Evolutionary conservation across 2,329 filamentous ascomycete species (phyloP), one percentile per base, ranked within the genome.

Genomic region (Nothopassalora personata): DNA sequence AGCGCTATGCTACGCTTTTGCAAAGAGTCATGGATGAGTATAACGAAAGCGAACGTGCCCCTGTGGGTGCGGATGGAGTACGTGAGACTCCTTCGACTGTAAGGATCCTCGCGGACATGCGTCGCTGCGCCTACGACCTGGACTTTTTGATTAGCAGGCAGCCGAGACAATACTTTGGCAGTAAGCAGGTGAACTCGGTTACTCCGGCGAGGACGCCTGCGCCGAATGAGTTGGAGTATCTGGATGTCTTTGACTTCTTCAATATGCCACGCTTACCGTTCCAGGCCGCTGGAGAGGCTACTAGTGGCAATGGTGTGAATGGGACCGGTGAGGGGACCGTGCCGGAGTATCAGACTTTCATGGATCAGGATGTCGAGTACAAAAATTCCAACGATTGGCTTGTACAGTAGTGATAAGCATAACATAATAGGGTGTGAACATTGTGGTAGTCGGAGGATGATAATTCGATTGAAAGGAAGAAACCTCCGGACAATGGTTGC

Each of bases 201-300:
- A 73, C 72, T 1, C 72, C 60, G 64, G 77, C 56, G 63, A 55
- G 72, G 59, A 70, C 61, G 51, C 89, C 90, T 0, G 88, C 86
- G 9, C 83, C 88, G 1, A 90, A 94, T 66, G 91, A 96, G 69
- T 79, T 96, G 3, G 92, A 96, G 71, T 96, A 95, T 71, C 79
- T 96, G 2, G 91, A 96, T 67, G 89, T 96, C 0, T 96, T 97
- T 71, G 90, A 94, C 67, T 96, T 95, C 71, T 97, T 96, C 80
- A 96, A 96, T 71, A 86, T 95, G 57, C 92, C 92, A 0, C 80
- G 91, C 18, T 77, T 96, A 27, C 82, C 83, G 0, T 74, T 52
- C 7, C 72, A 72, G n/a, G 64, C 59, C 15, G 65, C 68, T 1
- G 64, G 66, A 19, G 63, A 39, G 62, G 65, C 6, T 31, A 68